Evolutionary conservation across 495 filamentous ascomycete species (phyloP).

Genomic region (Penicillium subrubescens): DNA sequence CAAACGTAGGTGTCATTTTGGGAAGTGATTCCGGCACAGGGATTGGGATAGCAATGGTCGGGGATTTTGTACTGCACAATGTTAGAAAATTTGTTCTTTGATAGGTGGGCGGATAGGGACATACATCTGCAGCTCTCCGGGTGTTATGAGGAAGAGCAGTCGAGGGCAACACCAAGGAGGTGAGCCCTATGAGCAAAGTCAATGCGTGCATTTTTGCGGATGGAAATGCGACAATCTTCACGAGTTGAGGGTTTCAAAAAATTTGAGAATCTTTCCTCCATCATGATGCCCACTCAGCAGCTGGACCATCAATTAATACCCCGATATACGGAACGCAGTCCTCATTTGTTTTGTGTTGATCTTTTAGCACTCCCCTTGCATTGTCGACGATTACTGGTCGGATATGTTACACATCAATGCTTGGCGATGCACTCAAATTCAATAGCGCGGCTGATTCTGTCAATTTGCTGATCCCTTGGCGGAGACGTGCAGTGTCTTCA

Average conservation of each 20-base stretch:
- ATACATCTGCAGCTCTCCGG: background rate
- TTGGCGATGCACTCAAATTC: constrained; percentile 1
- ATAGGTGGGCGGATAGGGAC: background rate
- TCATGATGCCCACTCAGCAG: background rate
- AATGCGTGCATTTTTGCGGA: background rate
- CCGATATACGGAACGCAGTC: background rate
- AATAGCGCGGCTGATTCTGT: background rate
- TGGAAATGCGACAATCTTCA: background rate
- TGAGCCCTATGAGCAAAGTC: background rate
- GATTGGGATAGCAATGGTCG: constrained; percentile 25
- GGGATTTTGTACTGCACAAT: constrained; percentile 12
- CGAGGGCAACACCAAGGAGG: background rate
- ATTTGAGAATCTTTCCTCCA: background rate
- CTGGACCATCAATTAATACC: background rate
- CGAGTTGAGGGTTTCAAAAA: background rate
- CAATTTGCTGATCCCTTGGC: background rate
- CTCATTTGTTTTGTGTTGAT: background rate
- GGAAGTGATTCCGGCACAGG: constrained; percentile 45
- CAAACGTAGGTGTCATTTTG: constrained; percentile 46
- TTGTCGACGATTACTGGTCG: background rate
- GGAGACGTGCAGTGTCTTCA: background rate
- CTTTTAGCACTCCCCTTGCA: background rate
- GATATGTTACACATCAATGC: background rate
- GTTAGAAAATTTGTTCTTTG: background rate
- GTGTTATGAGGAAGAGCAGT: background rate